These are phyloP conservation scores for Suillus subluteus DNA, from an alignment of 768 basidiomycete genomes.

Conservation along the genomic window DNA sequence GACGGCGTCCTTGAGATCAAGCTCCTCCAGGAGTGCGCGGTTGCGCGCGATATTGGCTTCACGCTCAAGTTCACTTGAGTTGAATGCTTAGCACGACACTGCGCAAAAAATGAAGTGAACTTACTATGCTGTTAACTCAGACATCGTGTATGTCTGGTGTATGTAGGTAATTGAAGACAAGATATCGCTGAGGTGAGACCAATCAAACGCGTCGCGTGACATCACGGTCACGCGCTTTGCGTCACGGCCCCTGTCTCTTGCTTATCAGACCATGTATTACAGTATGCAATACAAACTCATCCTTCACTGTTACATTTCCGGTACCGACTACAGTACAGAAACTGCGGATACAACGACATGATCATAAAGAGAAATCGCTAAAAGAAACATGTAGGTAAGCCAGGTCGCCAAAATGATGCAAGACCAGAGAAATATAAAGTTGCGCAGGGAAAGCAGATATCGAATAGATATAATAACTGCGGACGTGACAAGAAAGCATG, in stretches of 20 bases:
- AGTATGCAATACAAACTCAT: neutral
- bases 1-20: conserved; percentile 65
- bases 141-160: conserved; percentile 34
- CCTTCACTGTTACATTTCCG: neutral
- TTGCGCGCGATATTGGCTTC: conserved; percentile 85
- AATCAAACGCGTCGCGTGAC: conserved; percentile 33
- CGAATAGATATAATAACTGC: conserved; percentile 15
- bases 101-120: conserved; percentile 17
- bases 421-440: conserved; percentile 10
- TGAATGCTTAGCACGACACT: neutral
- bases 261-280: neutral
- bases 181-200: neutral
- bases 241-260: neutral
- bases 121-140: conserved; percentile 55
- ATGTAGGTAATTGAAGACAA: neutral
- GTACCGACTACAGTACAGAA: conserved; percentile 8
- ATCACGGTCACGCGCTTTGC: conserved; percentile 30
- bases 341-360: conserved; percentile 31
- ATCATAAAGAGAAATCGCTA: conserved; percentile 16
- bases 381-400: conserved; percentile 16
- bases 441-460: conserved; percentile 14
- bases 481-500: conserved; percentile 20
- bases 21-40: conserved; percentile 69
- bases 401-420: conserved; percentile 9
- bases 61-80: conserved; percentile 65